These are phyloP conservation scores for Oemleria cerasiformis DNA, from an alignment of 306 rosid genomes.

Conservation along the genomic window DNA sequence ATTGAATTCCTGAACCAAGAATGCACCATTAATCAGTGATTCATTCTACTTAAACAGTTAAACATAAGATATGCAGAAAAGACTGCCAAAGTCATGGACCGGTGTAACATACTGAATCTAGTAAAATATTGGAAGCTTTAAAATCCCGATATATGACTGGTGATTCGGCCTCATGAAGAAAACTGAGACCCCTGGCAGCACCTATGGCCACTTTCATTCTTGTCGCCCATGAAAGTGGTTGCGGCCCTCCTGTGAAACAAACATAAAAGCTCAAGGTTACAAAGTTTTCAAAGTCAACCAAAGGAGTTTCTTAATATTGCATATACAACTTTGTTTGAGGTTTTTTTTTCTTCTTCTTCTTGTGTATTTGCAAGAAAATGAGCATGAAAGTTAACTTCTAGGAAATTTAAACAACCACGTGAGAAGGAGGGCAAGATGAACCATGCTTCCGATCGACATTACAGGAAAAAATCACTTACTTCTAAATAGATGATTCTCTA, in stretches of 20 bases:
- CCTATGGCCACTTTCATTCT: slow-evolving; percentile 93
- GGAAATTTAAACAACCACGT: slow-evolving; percentile 2
- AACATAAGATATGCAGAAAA: neutral
- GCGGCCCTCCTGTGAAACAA: slow-evolving; percentile 70
- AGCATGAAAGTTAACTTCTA: neutral
- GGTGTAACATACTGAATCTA: slow-evolving; percentile 63
- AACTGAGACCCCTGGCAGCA: slow-evolving; percentile 90
- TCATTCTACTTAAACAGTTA: neutral
- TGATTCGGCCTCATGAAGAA: slow-evolving; percentile 88
- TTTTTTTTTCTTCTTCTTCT: too few relatives aligned
- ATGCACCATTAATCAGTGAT: slow-evolving; percentile 18
- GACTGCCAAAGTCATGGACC: neutral
- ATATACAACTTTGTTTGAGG: neutral
- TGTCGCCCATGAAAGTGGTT: slow-evolving; percentile 82
- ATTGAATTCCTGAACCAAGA: slow-evolving; percentile 64
- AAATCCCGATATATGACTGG: slow-evolving; percentile 97
- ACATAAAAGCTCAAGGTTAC: slow-evolving; percentile 8
- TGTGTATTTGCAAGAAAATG: neutral
- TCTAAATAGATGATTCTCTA: slow-evolving; percentile 91
- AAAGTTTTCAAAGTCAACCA: slow-evolving; percentile 5
- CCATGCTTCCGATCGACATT: neutral
- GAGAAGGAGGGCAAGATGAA: neutral
- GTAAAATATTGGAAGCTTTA: slow-evolving; percentile 90
- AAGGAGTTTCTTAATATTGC: neutral
- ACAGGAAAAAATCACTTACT: slow-evolving; percentile 44